Percentiles rank a stretch among this genome's conserved stretches.
phyloP scores from a whole-genome alignment of 2,329 filamentous ascomycete species.

The Verticillium isaacii region DNA sequence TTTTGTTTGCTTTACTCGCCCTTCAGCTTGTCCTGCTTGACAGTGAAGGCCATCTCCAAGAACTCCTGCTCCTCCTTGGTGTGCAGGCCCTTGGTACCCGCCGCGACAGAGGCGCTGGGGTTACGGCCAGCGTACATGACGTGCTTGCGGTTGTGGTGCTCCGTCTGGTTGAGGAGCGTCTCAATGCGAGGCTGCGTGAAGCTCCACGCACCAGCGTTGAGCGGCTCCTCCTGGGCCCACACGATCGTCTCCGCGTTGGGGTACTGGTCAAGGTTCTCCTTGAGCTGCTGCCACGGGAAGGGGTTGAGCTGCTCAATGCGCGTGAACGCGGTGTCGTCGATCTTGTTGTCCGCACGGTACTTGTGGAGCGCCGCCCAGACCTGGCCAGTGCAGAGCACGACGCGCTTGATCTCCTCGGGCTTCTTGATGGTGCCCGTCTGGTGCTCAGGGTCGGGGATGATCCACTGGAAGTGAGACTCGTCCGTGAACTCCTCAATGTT shows the following conservation, averaged over 20 bases:
- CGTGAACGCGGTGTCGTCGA: conserved; percentile 89
- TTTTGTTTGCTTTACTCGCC: conserved; percentile 44
- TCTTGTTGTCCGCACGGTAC: conserved; percentile 79
- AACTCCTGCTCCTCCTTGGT: conserved; percentile 90
- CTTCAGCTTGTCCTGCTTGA: conserved; percentile 66
- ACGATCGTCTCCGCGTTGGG: conserved; percentile 97
- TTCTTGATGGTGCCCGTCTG: conserved; percentile 67
- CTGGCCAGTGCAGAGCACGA: conserved; percentile 92
- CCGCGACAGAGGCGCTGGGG: conserved; percentile 90
- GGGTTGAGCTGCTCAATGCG: conserved; percentile 97
- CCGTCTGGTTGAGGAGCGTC: conserved; percentile 87
- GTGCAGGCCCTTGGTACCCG: conserved; percentile 83
- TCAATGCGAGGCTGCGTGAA: conserved; percentile 97
- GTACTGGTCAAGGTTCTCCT: conserved; percentile 95
- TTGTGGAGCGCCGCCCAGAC: conserved; percentile 89
- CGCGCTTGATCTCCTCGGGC: conserved; percentile 84
- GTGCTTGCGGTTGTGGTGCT: conserved; percentile 90
- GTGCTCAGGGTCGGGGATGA: conserved; percentile 88
- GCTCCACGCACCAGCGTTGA: conserved; percentile 95
- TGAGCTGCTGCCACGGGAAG: conserved; percentile 96
- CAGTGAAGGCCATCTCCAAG: conserved; percentile 59
- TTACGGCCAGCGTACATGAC: conserved; percentile 96
- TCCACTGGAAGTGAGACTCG: conserved; percentile 93
- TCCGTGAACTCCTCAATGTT: conserved; percentile 85
- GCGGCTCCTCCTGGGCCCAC: conserved; percentile 95